Percentiles rank a stretch among this genome's conserved stretches.
phyloP scores from a whole-genome alignment of 2,329 filamentous ascomycete genomes.

The Sphaerulina vaccinii region DNA sequence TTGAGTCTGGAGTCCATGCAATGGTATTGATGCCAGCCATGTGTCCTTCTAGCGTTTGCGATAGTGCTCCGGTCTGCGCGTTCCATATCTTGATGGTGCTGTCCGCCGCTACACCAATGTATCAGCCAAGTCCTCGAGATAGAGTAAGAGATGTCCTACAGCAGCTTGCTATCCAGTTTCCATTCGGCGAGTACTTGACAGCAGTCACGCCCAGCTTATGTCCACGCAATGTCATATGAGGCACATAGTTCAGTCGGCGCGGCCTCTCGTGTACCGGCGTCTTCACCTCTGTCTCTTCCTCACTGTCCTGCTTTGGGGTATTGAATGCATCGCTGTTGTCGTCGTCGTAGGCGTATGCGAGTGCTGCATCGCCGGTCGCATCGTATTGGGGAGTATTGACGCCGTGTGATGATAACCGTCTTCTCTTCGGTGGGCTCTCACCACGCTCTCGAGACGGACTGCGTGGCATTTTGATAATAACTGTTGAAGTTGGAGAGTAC shows the following conservation, averaged over 20 bases:
- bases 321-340: slow-evolving; percentile 32
- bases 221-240: slow-evolving; percentile 69
- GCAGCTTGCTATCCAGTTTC: slow-evolving; percentile 82
- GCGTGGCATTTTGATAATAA: slow-evolving; percentile 20
- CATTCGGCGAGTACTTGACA: slow-evolving; percentile 88
- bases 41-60: slow-evolving; percentile 90
- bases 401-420: slow-evolving; percentile 20
- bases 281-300: slow-evolving; percentile 29
- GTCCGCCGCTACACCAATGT: slow-evolving; percentile 63
- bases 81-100: slow-evolving; percentile 91
- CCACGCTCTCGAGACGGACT: slow-evolving; percentile 20
- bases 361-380: slow-evolving; percentile 21
- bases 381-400: slow-evolving; percentile 23
- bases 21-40: slow-evolving; percentile 88
- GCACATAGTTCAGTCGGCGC: slow-evolving; percentile 64
- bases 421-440: slow-evolving; percentile 33
- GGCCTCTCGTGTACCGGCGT: slow-evolving; percentile 45
- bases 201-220: slow-evolving; percentile 78
- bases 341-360: slow-evolving; percentile 37
- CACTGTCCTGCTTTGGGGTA: slow-evolving; percentile 28
- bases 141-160: slow-evolving; percentile 47
- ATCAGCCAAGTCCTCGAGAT: neutral
- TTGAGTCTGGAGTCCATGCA: slow-evolving; percentile 89
- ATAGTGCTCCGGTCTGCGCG: slow-evolving; percentile 69
- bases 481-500: neutral